phyloP scores from a whole-genome alignment of 2,329 filamentous ascomycete genomes.

The Diaporthe citrichinensis region DNA sequence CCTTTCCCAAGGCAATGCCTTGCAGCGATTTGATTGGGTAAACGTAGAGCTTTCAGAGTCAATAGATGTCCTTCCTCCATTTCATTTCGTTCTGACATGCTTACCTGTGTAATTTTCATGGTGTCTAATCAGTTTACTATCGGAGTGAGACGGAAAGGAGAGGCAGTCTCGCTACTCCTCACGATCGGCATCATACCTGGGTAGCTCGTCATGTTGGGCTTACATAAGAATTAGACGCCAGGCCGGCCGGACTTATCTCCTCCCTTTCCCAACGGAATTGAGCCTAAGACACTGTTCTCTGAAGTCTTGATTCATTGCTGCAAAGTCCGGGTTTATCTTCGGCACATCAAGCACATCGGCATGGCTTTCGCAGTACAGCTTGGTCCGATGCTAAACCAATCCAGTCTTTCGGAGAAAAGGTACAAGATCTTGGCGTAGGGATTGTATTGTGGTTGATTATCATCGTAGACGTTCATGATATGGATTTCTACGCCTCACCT shows the following conservation, averaged over 20 bases:
- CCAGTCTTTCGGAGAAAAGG: background rate
- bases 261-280: no score
- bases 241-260: background rate
- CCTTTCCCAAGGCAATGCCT: slow-evolving; percentile 66
- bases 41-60: slow-evolving; percentile 69
- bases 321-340: background rate
- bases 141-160: background rate
- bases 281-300: background rate
- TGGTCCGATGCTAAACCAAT: background rate
- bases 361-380: background rate
- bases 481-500: background rate
- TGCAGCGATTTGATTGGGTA: slow-evolving; percentile 84
- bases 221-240: background rate
- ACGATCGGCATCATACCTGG: background rate
- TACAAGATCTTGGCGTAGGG: background rate
- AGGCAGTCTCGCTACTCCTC: background rate
- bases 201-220: background rate
- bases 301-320: background rate
- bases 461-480: background rate
- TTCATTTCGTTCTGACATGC: background rate
- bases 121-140: background rate
- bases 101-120: slow-evolving; percentile 39
- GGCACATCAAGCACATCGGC: background rate
- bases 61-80: background rate
- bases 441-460: background rate